A percentile compares a stretch with the other conserved stretches of the same genome.
Conservation (phyloP, 2,329 filamentous ascomycete genomes). For the Colletotrichum aenigma region DNA sequence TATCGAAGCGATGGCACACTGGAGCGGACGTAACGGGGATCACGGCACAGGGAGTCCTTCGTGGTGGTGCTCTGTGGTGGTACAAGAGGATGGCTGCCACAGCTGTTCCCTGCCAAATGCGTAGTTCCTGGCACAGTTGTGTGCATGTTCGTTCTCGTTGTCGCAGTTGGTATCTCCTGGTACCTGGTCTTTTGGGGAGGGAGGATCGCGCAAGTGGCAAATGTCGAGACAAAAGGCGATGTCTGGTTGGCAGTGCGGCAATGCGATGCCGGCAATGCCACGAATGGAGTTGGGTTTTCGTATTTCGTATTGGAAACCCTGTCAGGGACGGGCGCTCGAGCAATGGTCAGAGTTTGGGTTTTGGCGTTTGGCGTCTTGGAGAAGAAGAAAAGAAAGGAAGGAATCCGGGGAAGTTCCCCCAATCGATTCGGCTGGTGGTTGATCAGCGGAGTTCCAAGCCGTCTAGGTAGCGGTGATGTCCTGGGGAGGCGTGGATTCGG, state of each 20-base stretch:
- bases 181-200: background rate
- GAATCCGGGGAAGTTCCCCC: conserved; percentile 10
- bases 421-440: background rate
- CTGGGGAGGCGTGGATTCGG: background rate
- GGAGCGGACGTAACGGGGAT: background rate
- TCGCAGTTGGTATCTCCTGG: background rate
- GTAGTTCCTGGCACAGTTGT: background rate
- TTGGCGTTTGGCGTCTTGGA: background rate
- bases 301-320: background rate
- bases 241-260: background rate
- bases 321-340: background rate
- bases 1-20: background rate
- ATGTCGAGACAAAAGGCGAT: background rate
- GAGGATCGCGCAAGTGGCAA: background rate
- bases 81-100: background rate
- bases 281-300: background rate
- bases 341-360: background rate
- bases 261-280: background rate
- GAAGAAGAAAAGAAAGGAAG: background rate
- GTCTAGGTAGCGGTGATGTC: background rate
- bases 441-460: conserved; percentile 8
- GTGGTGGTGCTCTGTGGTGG: background rate
- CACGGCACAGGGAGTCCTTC: background rate
- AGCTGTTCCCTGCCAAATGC: background rate
- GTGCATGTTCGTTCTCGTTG: background rate